Evolutionary conservation across 176 grass and related monocot genomes (phyloP), one percentile per base, ranked within the genome.

Genomic region (Oryza meyeriana): DNA sequence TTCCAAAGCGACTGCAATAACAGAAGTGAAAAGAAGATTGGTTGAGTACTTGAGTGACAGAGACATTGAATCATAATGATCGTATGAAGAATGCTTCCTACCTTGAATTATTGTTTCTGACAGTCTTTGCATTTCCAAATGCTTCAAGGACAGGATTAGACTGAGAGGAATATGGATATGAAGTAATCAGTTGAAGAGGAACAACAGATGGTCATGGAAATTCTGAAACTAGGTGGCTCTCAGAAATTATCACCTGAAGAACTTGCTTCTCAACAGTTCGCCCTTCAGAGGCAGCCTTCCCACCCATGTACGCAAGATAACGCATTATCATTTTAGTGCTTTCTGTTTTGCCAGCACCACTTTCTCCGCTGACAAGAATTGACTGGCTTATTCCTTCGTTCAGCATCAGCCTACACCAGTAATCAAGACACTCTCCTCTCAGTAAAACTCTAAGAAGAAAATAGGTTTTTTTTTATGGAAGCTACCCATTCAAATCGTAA

Each of bases 81-180:
- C 77, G 75, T 66, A 74, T 76, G 55, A 41, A 55, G 48, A 85
- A 77, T 77, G 28, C 29, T 82, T 76, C 62, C 71, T 73, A 93
- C 96, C 96, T 98, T 22, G 96, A 98, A 88, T 98, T 98, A 77
- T 98, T 98, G 55, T 98, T 98, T 88, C 96, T 91, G 62, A 98
- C 93, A 66, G 96, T 98, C 85, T 98, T 98, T 67, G 96, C 93
- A 88, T 98, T 98, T 84, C 96, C 96, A 90, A 98, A 98, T 91
- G 96, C 96, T 89, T 98, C 96, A 62, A 98, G 93, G 80, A 98
- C 96, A 82, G 96, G 96, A 93, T 98, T 98, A 69, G 96, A 98
- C 96, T 98, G 90, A 32, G 50, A 71, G 38, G 55, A 59, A 25
- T 59, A 91, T 34, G 34, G 69, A 85, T 59, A 79, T 63, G 16